phyloP scores from a whole-genome alignment of 2,329 filamentous ascomycete genomes.

The Hypoxylon sp. region DNA sequence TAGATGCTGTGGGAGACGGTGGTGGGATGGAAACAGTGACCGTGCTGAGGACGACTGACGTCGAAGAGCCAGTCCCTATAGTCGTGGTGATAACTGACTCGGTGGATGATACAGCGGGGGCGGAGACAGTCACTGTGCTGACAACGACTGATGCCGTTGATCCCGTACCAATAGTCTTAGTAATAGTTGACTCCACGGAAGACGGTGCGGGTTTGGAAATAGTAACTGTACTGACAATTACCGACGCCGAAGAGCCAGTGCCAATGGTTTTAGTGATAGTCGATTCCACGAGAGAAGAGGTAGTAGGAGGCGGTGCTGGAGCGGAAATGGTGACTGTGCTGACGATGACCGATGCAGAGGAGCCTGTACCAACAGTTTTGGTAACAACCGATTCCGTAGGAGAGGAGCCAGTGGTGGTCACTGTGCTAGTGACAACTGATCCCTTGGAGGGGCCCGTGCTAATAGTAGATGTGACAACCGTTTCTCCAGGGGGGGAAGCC shows the following conservation, averaged over 20 bases:
- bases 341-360: neutral
- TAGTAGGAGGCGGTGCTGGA: neutral
- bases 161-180: conserved; percentile 2
- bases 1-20: neutral
- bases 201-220: conserved; percentile 2
- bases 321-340: conserved; percentile 1
- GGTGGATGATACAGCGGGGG: conserved; percentile 1
- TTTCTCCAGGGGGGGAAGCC: neutral
- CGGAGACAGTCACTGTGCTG: conserved; percentile 6
- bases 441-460: neutral
- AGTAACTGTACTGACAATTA: conserved; percentile 5
- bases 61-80: conserved; percentile 1
- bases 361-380: neutral
- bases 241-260: neutral
- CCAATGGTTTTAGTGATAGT: conserved; percentile 39
- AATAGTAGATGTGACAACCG: neutral
- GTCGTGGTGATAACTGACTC: conserved; percentile 24
- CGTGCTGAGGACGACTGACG: conserved; percentile 23
- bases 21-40: conserved; percentile 40
- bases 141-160: conserved; percentile 5
- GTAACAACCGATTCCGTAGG: conserved; percentile 21
- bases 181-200: conserved; percentile 1
- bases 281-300: neutral
- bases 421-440: neutral
- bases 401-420: neutral